Evolutionary conservation across 192 early-diverging fungal species (phyloP), one percentile per base, ranked within the genome.

Genomic region (Entophlyctis helioformis): DNA sequence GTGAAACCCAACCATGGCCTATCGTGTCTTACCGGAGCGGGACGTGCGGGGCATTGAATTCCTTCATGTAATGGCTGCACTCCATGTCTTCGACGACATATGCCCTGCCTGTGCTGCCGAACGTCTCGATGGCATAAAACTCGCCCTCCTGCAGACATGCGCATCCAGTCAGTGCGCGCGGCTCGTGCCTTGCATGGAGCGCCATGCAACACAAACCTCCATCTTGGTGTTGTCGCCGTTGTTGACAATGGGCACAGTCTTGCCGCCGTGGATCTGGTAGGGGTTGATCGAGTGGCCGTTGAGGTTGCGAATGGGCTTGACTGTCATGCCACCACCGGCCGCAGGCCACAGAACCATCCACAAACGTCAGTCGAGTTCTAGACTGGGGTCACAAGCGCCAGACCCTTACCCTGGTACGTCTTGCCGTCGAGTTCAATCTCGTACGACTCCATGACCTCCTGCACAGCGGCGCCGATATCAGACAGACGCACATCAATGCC

Each of bases 361-460:
- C n/a, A n/a, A n/a, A n/a, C n/a, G n/a, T n/a, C n/a, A n/a, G n/a
- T n/a, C n/a, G n/a, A n/a, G n/a, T n/a, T n/a, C n/a, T n/a, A n/a
- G n/a, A n/a, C n/a, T n/a, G n/a, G n/a, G n/a, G n/a, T n/a, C n/a
- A n/a, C n/a, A n/a, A n/a, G n/a, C n/a, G n/a, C n/a, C n/a, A n/a
- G 31, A 16, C 13, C 39, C 11, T 36, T 51, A 80, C 76, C 78
- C 62, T 82, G 85, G 49, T 86, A 83, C 0, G 84, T 86, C 56
- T 98, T 98, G 35, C 89, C 88, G 42, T 88, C 82, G 33, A 98
- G 69, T 46, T 86, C 87, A 34, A 98, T 81, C 57, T 98, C 95
- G 60, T 96, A 96, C 8, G 87, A 91, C 62, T 95, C 91, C 85
- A 94, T 94, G n/a, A 86, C 85, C 64, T 98, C 95, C 61, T 95